phyloP scores from a whole-genome alignment of 2,329 filamentous ascomycete genomes.

The Aureobasidium pullulans region DNA sequence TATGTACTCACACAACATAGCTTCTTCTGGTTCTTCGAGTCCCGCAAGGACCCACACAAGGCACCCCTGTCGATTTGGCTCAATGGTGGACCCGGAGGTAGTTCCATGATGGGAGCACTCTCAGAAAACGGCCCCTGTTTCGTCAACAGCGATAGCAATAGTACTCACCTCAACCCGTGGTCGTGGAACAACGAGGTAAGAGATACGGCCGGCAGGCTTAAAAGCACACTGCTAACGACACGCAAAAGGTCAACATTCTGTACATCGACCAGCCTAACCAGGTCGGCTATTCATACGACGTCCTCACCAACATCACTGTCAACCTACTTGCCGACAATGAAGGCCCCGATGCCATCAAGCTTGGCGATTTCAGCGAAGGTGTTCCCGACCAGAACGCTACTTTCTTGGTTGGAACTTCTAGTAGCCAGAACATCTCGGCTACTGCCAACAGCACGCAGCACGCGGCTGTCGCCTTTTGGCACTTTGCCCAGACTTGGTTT shows the following conservation, averaged over 20 bases:
- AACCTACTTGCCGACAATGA: conserved; percentile 1
- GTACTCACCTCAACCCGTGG: conserved; percentile 47
- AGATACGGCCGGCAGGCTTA: not conserved
- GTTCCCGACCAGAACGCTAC: conserved; percentile 25
- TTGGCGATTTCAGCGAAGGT: conserved; percentile 29
- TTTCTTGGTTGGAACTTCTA: conserved; percentile 49
- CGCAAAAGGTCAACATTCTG: conserved; percentile 38
- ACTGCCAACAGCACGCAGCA: conserved; percentile 26
- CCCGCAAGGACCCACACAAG: conserved; percentile 45
- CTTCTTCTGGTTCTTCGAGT: conserved; percentile 58
- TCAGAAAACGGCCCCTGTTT: conserved; percentile 48
- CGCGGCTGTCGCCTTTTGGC: conserved; percentile 47
- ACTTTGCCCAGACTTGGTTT: conserved; percentile 51
- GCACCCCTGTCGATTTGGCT: conserved; percentile 51
- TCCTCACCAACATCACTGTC: conserved; percentile 27
- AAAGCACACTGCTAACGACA: not conserved
- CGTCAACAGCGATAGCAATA: conserved; percentile 47
- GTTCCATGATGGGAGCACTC: conserved; percentile 43
- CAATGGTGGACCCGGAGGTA: conserved; percentile 50
- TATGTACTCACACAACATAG: conserved; percentile 22
- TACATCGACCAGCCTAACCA: conserved; percentile 59
- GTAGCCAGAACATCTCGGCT: conserved; percentile 38
- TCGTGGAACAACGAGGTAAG: conserved; percentile 47
- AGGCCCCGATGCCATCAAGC: conserved; percentile 11
- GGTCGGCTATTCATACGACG: conserved; percentile 42